phyloP scores from a whole-genome alignment of 768 basidiomycete species.

The Tylopilus vinaceipallidus region DNA sequence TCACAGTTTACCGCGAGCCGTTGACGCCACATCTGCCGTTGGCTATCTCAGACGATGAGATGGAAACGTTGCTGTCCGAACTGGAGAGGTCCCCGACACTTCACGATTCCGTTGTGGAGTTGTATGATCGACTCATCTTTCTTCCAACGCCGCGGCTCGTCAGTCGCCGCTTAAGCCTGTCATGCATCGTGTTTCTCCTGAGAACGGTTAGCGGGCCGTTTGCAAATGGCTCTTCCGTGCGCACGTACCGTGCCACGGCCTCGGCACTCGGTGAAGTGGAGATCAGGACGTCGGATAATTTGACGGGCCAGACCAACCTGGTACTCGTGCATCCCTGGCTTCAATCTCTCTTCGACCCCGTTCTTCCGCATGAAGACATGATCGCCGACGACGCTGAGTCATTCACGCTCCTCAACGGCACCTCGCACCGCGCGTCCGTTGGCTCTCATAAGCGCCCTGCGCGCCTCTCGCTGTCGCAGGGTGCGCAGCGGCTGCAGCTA shows the following conservation, averaged over 20 bases:
- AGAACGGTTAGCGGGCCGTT: slow-evolving; percentile 10
- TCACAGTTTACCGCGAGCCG: slow-evolving; percentile 14
- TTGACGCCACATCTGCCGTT: slow-evolving; percentile 5
- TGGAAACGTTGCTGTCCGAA: slow-evolving; percentile 5
- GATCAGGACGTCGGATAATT: slow-evolving; percentile 11
- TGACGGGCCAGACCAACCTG: slow-evolving; percentile 5
- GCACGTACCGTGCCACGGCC: slow-evolving; percentile 15
- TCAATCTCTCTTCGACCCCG: slow-evolving; percentile 11
- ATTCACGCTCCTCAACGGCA: neutral
- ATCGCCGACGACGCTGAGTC: slow-evolving; percentile 10
- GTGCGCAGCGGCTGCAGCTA: neutral
- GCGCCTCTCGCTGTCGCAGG: neutral
- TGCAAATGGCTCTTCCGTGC: neutral
- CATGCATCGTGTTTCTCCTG: slow-evolving; percentile 14
- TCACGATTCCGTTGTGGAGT: slow-evolving; percentile 6
- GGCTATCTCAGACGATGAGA: slow-evolving; percentile 6
- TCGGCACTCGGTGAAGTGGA: slow-evolving; percentile 7
- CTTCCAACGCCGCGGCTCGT: slow-evolving; percentile 15
- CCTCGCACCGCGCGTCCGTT: neutral
- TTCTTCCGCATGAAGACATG: slow-evolving; percentile 21
- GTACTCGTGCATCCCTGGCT: slow-evolving; percentile 23
- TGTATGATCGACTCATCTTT: slow-evolving; percentile 10
- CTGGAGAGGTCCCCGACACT: neutral
- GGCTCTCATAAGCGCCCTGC: neutral
- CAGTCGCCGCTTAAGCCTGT: slow-evolving; percentile 15